Conservation (phyloP, 2,329 filamentous ascomycete genomes). For the Penicillium sp. region DNA sequence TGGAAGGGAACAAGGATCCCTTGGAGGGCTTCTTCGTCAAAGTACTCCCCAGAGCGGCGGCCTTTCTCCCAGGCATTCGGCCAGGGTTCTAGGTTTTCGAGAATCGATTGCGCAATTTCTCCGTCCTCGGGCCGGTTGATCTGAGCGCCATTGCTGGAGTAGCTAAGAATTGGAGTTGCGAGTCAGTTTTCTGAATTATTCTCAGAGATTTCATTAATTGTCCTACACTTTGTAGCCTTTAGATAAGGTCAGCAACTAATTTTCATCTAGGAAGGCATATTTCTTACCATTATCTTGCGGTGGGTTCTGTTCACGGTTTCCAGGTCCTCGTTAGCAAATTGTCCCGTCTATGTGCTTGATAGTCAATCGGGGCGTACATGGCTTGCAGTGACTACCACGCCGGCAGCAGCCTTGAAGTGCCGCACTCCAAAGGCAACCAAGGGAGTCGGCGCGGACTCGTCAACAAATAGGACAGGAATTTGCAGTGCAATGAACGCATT, state of each 20-base stretch:
- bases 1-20: conserved; percentile 33
- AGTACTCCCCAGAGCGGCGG: conserved; percentile 46
- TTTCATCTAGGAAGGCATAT: not conserved
- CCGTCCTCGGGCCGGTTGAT: conserved; percentile 64
- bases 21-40: conserved; percentile 31
- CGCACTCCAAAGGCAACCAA: conserved; percentile 63
- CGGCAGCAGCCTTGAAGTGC: conserved; percentile 56
- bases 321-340: conserved; percentile 9
- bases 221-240: conserved; percentile 61
- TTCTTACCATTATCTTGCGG: conserved; percentile 59
- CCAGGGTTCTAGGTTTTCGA: conserved; percentile 56
- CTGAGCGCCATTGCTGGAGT: conserved; percentile 65
- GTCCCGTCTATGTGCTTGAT: not conserved
- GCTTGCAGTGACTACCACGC: conserved; percentile 67
- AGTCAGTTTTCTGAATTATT: not conserved
- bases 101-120: conserved; percentile 60
- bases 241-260: conserved; percentile 13
- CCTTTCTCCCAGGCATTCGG: conserved; percentile 45
- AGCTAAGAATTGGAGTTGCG: conserved; percentile 36
- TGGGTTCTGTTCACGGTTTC: conserved; percentile 50
- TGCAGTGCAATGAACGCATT: conserved; percentile 60
- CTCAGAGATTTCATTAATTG: not conserved
- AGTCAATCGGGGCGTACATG: conserved; percentile 44
- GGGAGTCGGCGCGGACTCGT: conserved; percentile 59
- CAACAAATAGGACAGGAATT: conserved; percentile 62